Conservation (phyloP, 2,329 filamentous ascomycete species). For the Cladosporium phlei region DNA sequence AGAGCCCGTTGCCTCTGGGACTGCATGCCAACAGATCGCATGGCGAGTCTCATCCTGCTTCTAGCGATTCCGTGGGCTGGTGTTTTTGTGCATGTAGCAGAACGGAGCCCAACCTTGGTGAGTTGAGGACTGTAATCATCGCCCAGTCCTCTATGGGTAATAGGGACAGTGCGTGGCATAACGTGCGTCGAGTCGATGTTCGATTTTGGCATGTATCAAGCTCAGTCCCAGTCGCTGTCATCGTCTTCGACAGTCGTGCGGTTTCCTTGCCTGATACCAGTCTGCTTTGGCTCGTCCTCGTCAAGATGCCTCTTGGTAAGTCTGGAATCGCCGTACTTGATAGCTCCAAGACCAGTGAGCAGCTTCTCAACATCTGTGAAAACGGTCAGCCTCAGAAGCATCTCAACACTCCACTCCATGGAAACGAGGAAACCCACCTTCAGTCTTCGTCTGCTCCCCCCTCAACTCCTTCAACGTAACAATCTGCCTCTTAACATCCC, state of each 20-base stretch:
- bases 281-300: slow-evolving; percentile 49
- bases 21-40: no score
- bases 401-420: background rate
- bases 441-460: slow-evolving; percentile 58
- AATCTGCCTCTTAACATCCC: slow-evolving; percentile 84
- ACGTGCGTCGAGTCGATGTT: no score
- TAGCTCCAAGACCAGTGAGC: slow-evolving; percentile 74
- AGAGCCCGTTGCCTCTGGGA: no score
- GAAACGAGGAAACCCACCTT: slow-evolving; percentile 48
- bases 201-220: no score
- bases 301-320: slow-evolving; percentile 59
- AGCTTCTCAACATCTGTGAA: slow-evolving; percentile 67
- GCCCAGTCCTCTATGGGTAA: no score
- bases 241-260: slow-evolving; percentile 32
- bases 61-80: no score
- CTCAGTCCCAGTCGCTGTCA: slow-evolving; percentile 60
- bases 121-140: no score
- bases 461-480: slow-evolving; percentile 80
- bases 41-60: no score
- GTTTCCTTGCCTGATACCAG: slow-evolving; percentile 51
- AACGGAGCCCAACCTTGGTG: no score
- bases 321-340: slow-evolving; percentile 73
- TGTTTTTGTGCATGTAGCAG: no score
- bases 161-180: no score
- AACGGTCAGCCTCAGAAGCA: background rate